A percentile compares a stretch with the other conserved stretches of the same genome.
Evolutionary conservation across 495 filamentous ascomycete species (phyloP).

Genomic region (Daldinia decipiens): DNA sequence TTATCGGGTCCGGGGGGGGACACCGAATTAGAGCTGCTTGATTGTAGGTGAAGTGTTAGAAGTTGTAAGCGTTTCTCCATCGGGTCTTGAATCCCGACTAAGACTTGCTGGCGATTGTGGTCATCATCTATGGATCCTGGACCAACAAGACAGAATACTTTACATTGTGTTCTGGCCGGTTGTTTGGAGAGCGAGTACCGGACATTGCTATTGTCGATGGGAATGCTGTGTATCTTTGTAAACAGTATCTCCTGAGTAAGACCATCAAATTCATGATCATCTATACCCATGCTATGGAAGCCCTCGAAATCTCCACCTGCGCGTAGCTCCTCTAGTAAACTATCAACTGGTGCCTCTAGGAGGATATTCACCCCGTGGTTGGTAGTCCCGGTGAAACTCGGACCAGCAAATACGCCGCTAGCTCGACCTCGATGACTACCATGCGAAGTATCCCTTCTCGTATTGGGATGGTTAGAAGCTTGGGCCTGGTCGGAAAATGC

Average conservation of each 20-base stretch:
- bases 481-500: conserved; percentile 76
- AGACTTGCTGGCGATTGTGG: conserved; percentile 60
- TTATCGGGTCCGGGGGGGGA: conserved; percentile 32
- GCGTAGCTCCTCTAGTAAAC: conserved; percentile 74
- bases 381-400: conserved; percentile 51
- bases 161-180: conserved; percentile 60
- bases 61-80: conserved; percentile 74
- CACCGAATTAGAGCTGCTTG: conserved; percentile 35
- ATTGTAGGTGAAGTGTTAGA: conserved; percentile 66
- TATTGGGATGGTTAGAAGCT: conserved; percentile 57
- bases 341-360: conserved; percentile 74
- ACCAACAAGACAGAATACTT: conserved; percentile 72
- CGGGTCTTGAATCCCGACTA: conserved; percentile 74
- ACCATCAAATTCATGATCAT: conserved; percentile 73
- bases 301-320: conserved; percentile 70
- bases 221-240: conserved; percentile 75
- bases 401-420: conserved; percentile 62
- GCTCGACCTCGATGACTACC: conserved; percentile 71
- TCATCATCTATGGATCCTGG: conserved; percentile 64
- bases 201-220: conserved; percentile 69
- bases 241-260: conserved; percentile 79
- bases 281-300: conserved; percentile 74
- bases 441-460: conserved; percentile 74
- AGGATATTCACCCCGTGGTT: conserved; percentile 63
- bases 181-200: conserved; percentile 63